Evolutionary conservation across 495 filamentous ascomycete genomes (phyloP).

Genomic region (Xylona heveae): DNA sequence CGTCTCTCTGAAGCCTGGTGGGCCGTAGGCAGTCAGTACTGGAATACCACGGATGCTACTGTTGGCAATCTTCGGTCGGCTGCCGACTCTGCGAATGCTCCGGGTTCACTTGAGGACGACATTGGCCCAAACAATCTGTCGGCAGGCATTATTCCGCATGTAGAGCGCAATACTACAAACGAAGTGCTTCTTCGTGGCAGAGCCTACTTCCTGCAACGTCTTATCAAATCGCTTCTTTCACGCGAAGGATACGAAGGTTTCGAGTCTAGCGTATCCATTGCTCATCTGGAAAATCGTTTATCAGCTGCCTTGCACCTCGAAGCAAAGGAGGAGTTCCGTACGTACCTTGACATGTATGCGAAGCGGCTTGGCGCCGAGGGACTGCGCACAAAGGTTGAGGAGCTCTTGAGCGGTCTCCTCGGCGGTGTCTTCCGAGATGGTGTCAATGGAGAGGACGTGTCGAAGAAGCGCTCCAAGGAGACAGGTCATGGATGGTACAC

Average conservation of each 20-base stretch:
- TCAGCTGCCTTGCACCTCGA: slow-evolving; percentile 73
- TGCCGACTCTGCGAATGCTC: slow-evolving; percentile 13
- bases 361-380: slow-evolving; percentile 88
- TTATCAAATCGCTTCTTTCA: slow-evolving; percentile 67
- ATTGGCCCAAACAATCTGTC: slow-evolving; percentile 45
- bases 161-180: slow-evolving; percentile 86
- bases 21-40: slow-evolving; percentile 94
- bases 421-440: slow-evolving; percentile 38
- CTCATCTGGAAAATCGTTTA: slow-evolving; percentile 86
- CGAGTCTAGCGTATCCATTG: slow-evolving; percentile 76
- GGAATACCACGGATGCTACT: slow-evolving; percentile 84
- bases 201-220: slow-evolving; percentile 67
- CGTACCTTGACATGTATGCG: slow-evolving; percentile 89
- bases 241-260: slow-evolving; percentile 84
- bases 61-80: slow-evolving; percentile 56
- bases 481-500: slow-evolving; percentile 35
- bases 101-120: slow-evolving; percentile 25
- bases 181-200: slow-evolving; percentile 82
- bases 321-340: slow-evolving; percentile 70
- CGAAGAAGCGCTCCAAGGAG: slow-evolving; percentile 20
- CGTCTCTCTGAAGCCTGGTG: slow-evolving; percentile 89
- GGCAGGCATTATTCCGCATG: slow-evolving; percentile 73
- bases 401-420: slow-evolving; percentile 58
- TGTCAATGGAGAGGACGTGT: slow-evolving; percentile 21
- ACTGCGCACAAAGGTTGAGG: slow-evolving; percentile 68